Percentiles rank a stretch among this genome's conserved stretches.
Conservation (phyloP, 139 green algal genomes). For the Edaphochlamys debaryana region DNA sequence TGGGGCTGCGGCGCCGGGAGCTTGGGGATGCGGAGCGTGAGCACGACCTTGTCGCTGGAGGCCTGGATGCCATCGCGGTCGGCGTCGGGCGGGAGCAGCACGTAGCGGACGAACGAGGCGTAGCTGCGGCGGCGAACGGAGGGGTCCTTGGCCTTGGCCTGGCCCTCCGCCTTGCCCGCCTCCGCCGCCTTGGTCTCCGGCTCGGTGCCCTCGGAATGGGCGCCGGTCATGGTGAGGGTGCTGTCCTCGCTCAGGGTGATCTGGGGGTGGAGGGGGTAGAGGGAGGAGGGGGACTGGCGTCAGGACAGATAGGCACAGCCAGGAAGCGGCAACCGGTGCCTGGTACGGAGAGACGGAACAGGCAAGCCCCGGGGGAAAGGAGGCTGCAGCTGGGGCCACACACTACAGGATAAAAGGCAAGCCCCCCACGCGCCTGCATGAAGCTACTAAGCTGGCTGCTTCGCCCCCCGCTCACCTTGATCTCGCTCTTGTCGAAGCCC, state of each 20-base stretch:
- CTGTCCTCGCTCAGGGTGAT: conserved; percentile 17
- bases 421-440: too few relatives aligned
- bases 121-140: conserved; percentile 4
- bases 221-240: conserved; percentile 25
- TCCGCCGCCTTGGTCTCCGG: not conserved
- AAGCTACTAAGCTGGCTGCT: too few relatives aligned
- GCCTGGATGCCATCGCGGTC: not conserved
- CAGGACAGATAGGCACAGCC: too few relatives aligned
- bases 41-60: conserved; percentile 24
- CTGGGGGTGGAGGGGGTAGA: not conserved
- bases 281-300: too few relatives aligned
- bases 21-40: conserved; percentile 39
- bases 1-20: not conserved
- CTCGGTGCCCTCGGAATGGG: not conserved
- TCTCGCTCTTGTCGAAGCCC: conserved; percentile 41
- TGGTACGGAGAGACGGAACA: too few relatives aligned
- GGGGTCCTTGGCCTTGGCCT: too few relatives aligned
- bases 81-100: conserved; percentile 13
- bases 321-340: too few relatives aligned
- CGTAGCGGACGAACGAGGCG: conserved; percentile 6
- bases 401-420: too few relatives aligned
- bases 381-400: too few relatives aligned
- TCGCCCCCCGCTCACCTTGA: conserved; percentile 30
- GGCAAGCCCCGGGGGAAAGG: too few relatives aligned
- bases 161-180: not conserved